Conservation (phyloP, 1,139 yeast species). For the Blastobotrys buckinghamii region DNA sequence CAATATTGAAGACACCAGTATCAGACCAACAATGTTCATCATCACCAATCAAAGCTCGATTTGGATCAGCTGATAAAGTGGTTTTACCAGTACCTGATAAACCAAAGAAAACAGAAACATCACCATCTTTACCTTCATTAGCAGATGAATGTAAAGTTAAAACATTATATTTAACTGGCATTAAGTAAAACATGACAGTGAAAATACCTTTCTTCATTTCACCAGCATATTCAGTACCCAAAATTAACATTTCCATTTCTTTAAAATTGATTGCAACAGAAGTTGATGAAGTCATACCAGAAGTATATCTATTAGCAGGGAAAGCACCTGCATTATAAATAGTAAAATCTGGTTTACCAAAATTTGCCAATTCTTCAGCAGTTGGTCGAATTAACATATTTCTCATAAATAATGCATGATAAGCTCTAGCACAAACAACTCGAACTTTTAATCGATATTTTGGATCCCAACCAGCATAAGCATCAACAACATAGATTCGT, state of each 20-base stretch:
- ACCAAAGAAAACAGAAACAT: constrained; percentile 93
- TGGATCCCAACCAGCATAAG: constrained; percentile 99
- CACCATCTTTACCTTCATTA: constrained; percentile 80
- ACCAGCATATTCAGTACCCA: constrained; percentile 98
- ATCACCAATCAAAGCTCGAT: constrained; percentile 92
- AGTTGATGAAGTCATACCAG: constrained; percentile 96
- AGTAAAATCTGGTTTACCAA: constrained; percentile 98
- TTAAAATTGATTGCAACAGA: constrained; percentile 95
- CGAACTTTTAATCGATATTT: constrained; percentile 95
- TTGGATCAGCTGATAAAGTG: constrained; percentile 93
- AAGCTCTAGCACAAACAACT: constrained; percentile 96
- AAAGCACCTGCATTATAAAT: constrained; percentile 98
- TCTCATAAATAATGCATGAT: constrained; percentile 97
- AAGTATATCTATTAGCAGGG: constrained; percentile 95
- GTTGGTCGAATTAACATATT: constrained; percentile 97
- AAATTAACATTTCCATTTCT: constrained; percentile 97
- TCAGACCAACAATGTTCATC: constrained; percentile 99
- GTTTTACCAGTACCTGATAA: constrained; percentile 98
- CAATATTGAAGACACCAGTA: constrained; percentile 96
- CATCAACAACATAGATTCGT: constrained; percentile 91
- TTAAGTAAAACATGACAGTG: constrained; percentile 97
- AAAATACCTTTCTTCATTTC: constrained; percentile 99
- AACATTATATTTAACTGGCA: constrained; percentile 91
- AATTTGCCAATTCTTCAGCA: constrained; percentile 76
- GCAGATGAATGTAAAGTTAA: constrained; percentile 94